Base-by-base conservation (phyloP, 2,329 filamentous ascomycete genomes). In the Sarocladiaceae sp. region DNA sequence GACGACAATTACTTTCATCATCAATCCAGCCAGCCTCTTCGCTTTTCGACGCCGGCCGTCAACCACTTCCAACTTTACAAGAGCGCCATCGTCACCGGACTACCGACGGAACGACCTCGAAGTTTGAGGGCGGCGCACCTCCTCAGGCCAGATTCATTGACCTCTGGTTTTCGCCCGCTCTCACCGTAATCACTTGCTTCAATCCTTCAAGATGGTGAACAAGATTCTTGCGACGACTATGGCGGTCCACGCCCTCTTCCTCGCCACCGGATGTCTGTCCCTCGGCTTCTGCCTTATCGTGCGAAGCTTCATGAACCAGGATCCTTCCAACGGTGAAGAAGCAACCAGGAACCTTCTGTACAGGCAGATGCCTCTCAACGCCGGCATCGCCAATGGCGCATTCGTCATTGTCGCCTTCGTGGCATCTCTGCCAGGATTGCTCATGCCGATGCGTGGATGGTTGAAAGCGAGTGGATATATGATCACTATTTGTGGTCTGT, bases 351-450 rank as follows among this genome's bases (percentile, higher is more conserved):
- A 79, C 56, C 64, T 83, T 37, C 64, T 83, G 20, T 79, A 80
- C 64, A 71, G 74, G 57, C 64, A 66, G 26, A 80, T 83, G 53
- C 80, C 80, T 10, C 66, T 83, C 49, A 73, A 72, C 80, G 87
- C 84, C 50, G 86, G 84, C 54, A 82, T 92, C 57, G 83, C 78
- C 63, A 92, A 92, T 66, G 80, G 84, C 55, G 75, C 84, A 61
- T 74, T 92, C 62, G 80, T 91, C 64, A 83, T 93, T 66, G 63
- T 82, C 60, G 83, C 85, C 22, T 90, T 90, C 67, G 61, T 85
- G 52, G 65, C 84, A 55, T 87, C 86, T 6, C 69, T 94, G 15
- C 87, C 87, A 3, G 87, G 82, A n/a, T 72, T 93, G 52, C 76
- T 86, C 56, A 80, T 87, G 54, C 81, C 83, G 4, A 81, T 77